A percentile compares a stretch with the other conserved stretches of the same genome.
Conservation (phyloP, 148 eudicot genomes). For the Fagopyrum homotropicum region DNA sequence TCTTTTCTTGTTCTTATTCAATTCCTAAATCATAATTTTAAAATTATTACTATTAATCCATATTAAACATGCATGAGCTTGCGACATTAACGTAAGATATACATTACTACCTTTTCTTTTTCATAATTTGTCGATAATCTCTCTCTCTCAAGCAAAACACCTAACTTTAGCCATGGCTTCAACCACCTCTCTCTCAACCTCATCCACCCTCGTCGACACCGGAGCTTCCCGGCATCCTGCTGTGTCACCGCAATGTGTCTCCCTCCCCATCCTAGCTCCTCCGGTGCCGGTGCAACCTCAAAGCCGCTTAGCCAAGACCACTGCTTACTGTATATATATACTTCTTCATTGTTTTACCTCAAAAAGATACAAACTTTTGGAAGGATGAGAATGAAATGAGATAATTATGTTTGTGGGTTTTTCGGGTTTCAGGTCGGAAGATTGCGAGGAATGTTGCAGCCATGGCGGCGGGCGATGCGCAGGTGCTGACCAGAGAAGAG, state of each 20-base stretch:
- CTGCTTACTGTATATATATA: constrained; percentile 47
- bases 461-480: constrained; percentile 75
- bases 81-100: background rate
- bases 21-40: background rate
- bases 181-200: constrained; percentile 50
- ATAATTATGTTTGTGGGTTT: background rate
- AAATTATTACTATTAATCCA: background rate
- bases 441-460: constrained; percentile 66
- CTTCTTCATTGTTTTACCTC: background rate
- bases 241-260: constrained; percentile 52
- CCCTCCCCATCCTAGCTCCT: constrained; percentile 54
- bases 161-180: constrained; percentile 37
- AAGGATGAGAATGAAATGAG: too few relatives aligned
- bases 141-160: background rate
- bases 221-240: constrained; percentile 45
- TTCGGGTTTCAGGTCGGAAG: constrained; percentile 42
- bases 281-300: constrained; percentile 33
- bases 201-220: constrained; percentile 37
- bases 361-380: background rate
- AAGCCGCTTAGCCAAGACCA: constrained; percentile 37
- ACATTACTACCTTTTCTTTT: background rate
- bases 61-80: background rate
- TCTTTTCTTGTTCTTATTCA: background rate
- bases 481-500: constrained; percentile 20
- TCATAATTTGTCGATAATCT: background rate